Conservation (phyloP, 495 filamentous ascomycete species). For the Penicillium malachiteum region DNA sequence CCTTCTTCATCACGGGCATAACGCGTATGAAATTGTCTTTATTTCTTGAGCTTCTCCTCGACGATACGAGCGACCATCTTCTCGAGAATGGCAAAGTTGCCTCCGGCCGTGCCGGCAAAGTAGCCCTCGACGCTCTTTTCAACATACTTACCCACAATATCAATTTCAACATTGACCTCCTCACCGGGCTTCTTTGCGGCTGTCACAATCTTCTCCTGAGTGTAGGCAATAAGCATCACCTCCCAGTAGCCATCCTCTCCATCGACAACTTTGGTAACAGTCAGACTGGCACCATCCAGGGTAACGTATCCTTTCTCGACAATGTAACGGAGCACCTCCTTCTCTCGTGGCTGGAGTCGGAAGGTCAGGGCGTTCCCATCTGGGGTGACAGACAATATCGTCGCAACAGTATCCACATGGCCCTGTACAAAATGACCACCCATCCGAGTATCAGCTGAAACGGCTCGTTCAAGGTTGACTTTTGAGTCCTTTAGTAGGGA, state of each 20-base stretch:
- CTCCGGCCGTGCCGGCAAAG: slow-evolving; percentile 50
- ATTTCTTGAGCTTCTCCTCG: slow-evolving; percentile 62
- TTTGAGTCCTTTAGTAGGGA: slow-evolving; percentile 51
- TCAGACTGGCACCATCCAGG: slow-evolving; percentile 95
- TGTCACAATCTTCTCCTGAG: slow-evolving; percentile 87
- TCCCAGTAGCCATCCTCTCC: slow-evolving; percentile 85
- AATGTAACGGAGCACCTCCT: slow-evolving; percentile 71
- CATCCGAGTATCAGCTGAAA: slow-evolving; percentile 86
- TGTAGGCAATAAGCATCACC: slow-evolving; percentile 99
- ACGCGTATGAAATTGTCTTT: slow-evolving; percentile 5
- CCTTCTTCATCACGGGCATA: slow-evolving; percentile 12
- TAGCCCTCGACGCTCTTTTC: slow-evolving; percentile 80
- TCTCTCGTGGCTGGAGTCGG: slow-evolving; percentile 70
- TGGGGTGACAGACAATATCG: slow-evolving; percentile 61
- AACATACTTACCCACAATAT: slow-evolving; percentile 98
- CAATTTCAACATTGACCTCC: slow-evolving; percentile 93
- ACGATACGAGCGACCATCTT: slow-evolving; percentile 80
- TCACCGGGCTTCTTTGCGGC: slow-evolving; percentile 80
- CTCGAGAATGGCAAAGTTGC: slow-evolving; percentile 68
- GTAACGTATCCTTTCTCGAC: slow-evolving; percentile 97
- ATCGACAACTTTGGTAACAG: slow-evolving; percentile 74
- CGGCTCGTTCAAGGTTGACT: slow-evolving; percentile 93
- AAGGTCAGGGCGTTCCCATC: slow-evolving; percentile 90
- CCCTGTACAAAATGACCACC: slow-evolving; percentile 74
- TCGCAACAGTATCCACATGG: slow-evolving; percentile 87